A percentile compares a stretch with the other conserved stretches of the same genome.
phyloP scores from a whole-genome alignment of 305 asterid species.

The Rubia peregrina region DNA sequence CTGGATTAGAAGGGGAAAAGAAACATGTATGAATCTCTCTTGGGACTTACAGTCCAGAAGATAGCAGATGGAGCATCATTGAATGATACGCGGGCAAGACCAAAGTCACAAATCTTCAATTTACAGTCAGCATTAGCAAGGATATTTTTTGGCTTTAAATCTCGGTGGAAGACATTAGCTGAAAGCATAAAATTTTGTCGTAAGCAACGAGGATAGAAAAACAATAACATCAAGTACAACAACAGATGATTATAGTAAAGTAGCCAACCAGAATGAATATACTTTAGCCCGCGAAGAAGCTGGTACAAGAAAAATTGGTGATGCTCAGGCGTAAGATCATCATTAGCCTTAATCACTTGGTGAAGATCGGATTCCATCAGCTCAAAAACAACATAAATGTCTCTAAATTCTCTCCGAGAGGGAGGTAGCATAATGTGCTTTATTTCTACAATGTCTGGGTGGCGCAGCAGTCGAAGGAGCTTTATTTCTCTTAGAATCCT shows the following conservation, averaged over 20 bases:
- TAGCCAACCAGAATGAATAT: constrained; percentile 37
- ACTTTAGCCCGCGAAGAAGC: constrained; percentile 46
- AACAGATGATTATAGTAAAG: background rate
- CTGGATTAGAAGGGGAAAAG: background rate
- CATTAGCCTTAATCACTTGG: constrained; percentile 51
- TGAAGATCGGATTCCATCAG: constrained; percentile 55
- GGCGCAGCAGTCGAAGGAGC: constrained; percentile 43
- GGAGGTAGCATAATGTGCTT: constrained; percentile 51
- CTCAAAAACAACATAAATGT: constrained; percentile 45
- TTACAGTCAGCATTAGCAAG: constrained; percentile 56
- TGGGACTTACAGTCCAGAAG: constrained; percentile 43
- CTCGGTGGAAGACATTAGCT: constrained; percentile 49
- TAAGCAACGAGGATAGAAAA: background rate
- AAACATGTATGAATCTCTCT: constrained; percentile 5
- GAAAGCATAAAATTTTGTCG: constrained; percentile 13
- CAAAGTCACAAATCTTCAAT: constrained; percentile 49
- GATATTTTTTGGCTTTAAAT: constrained; percentile 46
- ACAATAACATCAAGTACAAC: background rate
- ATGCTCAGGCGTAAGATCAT: constrained; percentile 44
- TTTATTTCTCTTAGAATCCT: constrained; percentile 48
- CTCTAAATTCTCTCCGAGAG: constrained; percentile 42
- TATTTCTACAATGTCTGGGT: constrained; percentile 47
- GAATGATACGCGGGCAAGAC: constrained; percentile 48
- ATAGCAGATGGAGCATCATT: constrained; percentile 49
- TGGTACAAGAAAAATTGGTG: constrained; percentile 48